Evolutionary conservation across 2,329 filamentous ascomycete species (phyloP).

Genomic region (Emydomyces testavorans): DNA sequence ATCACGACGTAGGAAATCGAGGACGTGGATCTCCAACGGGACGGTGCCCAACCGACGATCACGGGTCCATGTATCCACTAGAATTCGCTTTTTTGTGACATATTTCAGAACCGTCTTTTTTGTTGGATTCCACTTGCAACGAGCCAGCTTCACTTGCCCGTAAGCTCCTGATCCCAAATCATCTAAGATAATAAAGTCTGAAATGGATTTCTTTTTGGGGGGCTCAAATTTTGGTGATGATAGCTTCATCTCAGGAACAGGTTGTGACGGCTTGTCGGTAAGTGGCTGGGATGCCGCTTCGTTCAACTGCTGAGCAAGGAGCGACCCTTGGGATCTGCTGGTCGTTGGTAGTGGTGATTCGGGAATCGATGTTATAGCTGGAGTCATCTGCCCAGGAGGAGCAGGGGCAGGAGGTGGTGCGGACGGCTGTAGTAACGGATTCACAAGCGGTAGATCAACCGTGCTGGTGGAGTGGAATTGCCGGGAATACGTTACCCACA

Average conservation of each 20-base stretch:
- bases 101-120: conserved; percentile 94
- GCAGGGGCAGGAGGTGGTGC: conserved; percentile 66
- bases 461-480: conserved; percentile 69
- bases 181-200: conserved; percentile 83
- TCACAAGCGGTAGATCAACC: conserved; percentile 45
- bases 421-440: conserved; percentile 48
- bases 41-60: conserved; percentile 89
- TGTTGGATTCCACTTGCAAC: conserved; percentile 62
- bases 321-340: conserved; percentile 33
- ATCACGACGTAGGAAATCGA: conserved; percentile 78
- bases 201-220: conserved; percentile 65
- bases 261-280: conserved; percentile 32
- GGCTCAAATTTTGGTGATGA: conserved; percentile 22
- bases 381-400: conserved; percentile 57
- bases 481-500: conserved; percentile 95
- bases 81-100: conserved; percentile 89
- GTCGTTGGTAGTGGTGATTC: conserved; percentile 23
- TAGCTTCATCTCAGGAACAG: conserved; percentile 23
- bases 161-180: conserved; percentile 99
- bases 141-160: conserved; percentile 88
- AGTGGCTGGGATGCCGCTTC: conserved; percentile 40
- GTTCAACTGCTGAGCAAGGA: conserved; percentile 42
- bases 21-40: conserved; percentile 88
- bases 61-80: conserved; percentile 96
- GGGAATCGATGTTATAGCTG: conserved; percentile 25